Base-by-base conservation (phyloP, 2,329 filamentous ascomycete genomes). In the Chrysoporthe puriensis region DNA sequence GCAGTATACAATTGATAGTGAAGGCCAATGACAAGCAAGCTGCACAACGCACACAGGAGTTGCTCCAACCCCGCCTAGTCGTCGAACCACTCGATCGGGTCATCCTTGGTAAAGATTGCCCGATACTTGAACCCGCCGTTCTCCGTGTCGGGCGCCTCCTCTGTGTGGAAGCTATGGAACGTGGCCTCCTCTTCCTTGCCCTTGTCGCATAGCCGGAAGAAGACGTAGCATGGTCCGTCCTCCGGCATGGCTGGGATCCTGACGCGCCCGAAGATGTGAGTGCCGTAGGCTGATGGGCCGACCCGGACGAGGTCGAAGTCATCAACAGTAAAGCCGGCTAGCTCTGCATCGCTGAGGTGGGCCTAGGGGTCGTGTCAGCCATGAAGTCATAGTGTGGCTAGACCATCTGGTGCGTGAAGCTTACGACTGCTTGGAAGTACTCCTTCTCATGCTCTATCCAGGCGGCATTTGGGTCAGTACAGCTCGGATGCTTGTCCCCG, bases 11-110 rank as follows among this genome's bases (percentile, higher is more conserved):
- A 40, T 40, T 9, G 36, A 40, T 5, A 6, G 9, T 40, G 36
- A 40, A 40, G 36, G 36, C 36, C 50, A 54, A 3, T 54, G 26
- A 5, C 26, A 16, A 16, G 16, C 50, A 34, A 40, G 13, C 26
- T n/a, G 26, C 26, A 26, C 4, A 54, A 21, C 50, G 50, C 50
- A 6, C 50, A 34, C 4, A 32, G 4, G 7, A 52, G 11, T 4
- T 54, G 9, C 1, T 21, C 26, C 26, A 21, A 56, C 66, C 8
- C 64, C 18, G 3, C 44, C 70, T 72, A 83, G 21, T 81, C 82
- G 70, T 87, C 84, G 72, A 87, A 87, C 85, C 85, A 87, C 73
- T 85, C 81, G 57, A 85, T 74, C 4, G 75, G 70, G 71, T 85
- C 83, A n/a, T 81, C 73, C 70, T 79, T 78, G 8, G 75, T 78